Evolutionary conservation across 2,329 filamentous ascomycete genomes (phyloP).

Genomic region (Penicillium sp.): DNA sequence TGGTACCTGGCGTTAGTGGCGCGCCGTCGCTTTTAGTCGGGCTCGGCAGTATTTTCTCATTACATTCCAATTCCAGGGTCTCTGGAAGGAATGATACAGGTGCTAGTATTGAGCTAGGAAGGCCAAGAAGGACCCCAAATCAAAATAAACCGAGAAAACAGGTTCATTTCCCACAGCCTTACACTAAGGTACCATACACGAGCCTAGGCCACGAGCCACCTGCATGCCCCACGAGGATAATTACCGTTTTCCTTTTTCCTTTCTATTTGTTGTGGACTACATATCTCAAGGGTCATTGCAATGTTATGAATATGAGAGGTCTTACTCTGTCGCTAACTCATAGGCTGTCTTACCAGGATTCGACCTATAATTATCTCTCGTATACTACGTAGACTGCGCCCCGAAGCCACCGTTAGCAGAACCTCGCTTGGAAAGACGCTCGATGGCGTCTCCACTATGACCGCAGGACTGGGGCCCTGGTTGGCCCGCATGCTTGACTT

Average conservation of each 20-base stretch:
- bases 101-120: not conserved
- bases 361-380: not conserved
- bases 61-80: not conserved
- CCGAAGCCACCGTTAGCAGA: not conserved
- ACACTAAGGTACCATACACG: not conserved
- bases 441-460: not conserved
- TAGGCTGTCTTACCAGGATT: not conserved
- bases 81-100: not conserved
- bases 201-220: not conserved
- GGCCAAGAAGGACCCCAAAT: not conserved
- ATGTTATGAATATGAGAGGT: not conserved
- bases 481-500: slow-evolving; percentile 1
- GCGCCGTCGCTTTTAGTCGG: not conserved
- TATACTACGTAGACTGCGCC: not conserved
- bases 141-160: not conserved
- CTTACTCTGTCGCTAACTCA: not conserved
- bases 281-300: not conserved
- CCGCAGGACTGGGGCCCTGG: not conserved
- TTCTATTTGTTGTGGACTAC: not conserved
- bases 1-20: not conserved
- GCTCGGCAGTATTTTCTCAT: not conserved
- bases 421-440: not conserved
- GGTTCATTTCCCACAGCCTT: not conserved
- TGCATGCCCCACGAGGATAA: not conserved
- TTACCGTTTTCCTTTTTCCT: not conserved